phyloP scores from a whole-genome alignment of 352 stramenopile genomes.

The Phytopythium helicoides region DNA sequence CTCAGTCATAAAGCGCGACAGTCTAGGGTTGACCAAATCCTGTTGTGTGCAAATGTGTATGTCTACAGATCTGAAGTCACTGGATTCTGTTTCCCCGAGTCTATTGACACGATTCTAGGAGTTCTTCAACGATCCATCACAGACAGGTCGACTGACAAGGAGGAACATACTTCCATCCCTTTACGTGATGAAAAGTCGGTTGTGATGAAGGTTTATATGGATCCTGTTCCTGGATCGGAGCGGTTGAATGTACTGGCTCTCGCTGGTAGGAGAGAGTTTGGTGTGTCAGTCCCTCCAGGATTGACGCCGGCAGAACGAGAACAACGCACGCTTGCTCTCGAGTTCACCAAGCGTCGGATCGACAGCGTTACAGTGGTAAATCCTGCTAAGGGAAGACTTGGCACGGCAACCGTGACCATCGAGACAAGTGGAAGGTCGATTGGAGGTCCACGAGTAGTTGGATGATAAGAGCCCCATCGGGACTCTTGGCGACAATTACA shows the following conservation, averaged over 20 bases:
- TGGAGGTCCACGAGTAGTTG: too few species aligned
- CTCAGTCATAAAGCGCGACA: too few species aligned
- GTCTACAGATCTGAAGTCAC: slow-evolving; percentile 47
- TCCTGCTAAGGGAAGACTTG: too few species aligned
- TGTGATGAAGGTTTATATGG: slow-evolving; percentile 39
- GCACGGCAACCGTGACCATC: slow-evolving; percentile 3
- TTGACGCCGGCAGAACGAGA: slow-evolving; percentile 22
- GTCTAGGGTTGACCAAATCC: too few species aligned
- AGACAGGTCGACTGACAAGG: slow-evolving; percentile 4
- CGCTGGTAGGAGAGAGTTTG: slow-evolving; percentile 6
- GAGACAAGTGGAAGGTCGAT: slow-evolving; percentile 13
- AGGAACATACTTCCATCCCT: neutral
- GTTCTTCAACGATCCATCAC: slow-evolving; percentile 31
- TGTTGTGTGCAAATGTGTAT: too few species aligned
- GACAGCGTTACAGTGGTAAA: slow-evolving; percentile 22
- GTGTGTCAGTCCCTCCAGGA: too few species aligned
- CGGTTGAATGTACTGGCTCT: slow-evolving; percentile 63
- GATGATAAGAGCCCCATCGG: too few species aligned
- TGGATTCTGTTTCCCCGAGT: slow-evolving; percentile 55
- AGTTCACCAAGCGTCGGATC: slow-evolving; percentile 60
- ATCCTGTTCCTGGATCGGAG: slow-evolving; percentile 36
- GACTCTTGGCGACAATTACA: too few species aligned
- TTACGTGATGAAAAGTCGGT: slow-evolving; percentile 5
- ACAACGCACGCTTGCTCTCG: slow-evolving; percentile 46
- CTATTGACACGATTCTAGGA: slow-evolving; percentile 28